Evolutionary conservation across 176 grass and related monocot species (phyloP), one percentile per base, ranked within the genome.

Genomic region (Musa itinerans): DNA sequence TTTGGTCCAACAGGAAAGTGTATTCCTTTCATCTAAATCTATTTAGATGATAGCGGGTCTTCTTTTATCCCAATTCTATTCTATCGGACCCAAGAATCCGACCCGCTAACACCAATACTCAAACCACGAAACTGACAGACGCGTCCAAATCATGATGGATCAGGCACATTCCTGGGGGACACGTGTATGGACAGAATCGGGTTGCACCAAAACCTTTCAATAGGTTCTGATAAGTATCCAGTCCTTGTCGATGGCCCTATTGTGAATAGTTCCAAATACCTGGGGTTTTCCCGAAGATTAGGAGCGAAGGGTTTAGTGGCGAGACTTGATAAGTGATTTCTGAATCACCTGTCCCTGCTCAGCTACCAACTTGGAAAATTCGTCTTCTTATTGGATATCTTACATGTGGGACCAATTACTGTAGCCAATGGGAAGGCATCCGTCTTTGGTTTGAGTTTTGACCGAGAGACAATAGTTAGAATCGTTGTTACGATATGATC

Each of bases 391-490:
- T 4, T 61, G 19, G 15, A 58, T 11, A 5, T 15, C 7, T 65
- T 1, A 0, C 3, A 0, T 27, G 23, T 26, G 11, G n/a, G n/a
- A 0, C 11, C 24, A 8, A 1, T 0, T 13, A 5, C 8, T 27
- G 3, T 0, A 1, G 1, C 21, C 10, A 65, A 65, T 65, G n/a
- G 10, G 1, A 10, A 12, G 4, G 2, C 1, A 65, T 11, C 0
- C 2, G 14, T 65, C 3, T 1, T 0, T 65, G 3, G 8, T 25
- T 14, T 21, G 22, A 29, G 63, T 0, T 65, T 24, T 2, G 11
- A 3, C 11, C 3, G 22, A 13, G 22, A 25, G 22, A 65, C 11
- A 2, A 10, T 10, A 23, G 11, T 65, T 65, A 14, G 63, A 11
- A 13, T 65, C 2, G 10, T 65, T 10, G 0, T 43, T 43, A 6